Evolutionary conservation across 345 rosid genomes (phyloP).

Genomic region (Noccaea bulbosa): DNA sequence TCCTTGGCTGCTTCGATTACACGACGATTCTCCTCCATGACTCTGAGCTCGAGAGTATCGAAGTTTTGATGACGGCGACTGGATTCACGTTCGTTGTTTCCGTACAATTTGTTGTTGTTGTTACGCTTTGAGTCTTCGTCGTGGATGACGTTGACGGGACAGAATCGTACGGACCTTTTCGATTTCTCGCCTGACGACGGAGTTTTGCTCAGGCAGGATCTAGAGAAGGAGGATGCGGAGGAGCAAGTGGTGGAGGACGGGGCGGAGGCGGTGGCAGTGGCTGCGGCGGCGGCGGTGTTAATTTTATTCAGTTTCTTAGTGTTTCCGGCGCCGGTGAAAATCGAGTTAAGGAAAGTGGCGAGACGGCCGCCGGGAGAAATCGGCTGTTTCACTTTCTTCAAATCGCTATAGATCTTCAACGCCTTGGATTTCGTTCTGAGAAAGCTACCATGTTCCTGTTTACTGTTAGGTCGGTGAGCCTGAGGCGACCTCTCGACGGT

Average conservation of each 20-base stretch:
- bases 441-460: conserved; percentile 50
- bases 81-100: conserved; percentile 34
- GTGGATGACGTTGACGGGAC: conserved; percentile 70
- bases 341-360: conserved; percentile 75
- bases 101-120: conserved; percentile 45
- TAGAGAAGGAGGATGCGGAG: conserved; percentile 81
- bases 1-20: conserved; percentile 77
- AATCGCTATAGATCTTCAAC: conserved; percentile 70
- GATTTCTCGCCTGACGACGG: conserved; percentile 58
- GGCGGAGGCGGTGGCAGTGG: neutral
- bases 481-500: conserved; percentile 41
- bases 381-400: conserved; percentile 88
- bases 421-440: conserved; percentile 77
- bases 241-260: conserved; percentile 55
- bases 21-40: conserved; percentile 59
- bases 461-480: conserved; percentile 23
- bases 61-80: conserved; percentile 25
- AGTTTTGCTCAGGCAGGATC: conserved; percentile 80
- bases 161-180: conserved; percentile 75
- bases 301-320: conserved; percentile 43
- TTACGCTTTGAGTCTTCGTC: conserved; percentile 71
- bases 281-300: conserved; percentile 5
- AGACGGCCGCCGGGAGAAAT: conserved; percentile 88
- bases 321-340: conserved; percentile 54
- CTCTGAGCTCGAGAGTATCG: conserved; percentile 27